Evolutionary conservation across 768 basidiomycete genomes (phyloP).

Genomic region (Termitomyces sp.): DNA sequence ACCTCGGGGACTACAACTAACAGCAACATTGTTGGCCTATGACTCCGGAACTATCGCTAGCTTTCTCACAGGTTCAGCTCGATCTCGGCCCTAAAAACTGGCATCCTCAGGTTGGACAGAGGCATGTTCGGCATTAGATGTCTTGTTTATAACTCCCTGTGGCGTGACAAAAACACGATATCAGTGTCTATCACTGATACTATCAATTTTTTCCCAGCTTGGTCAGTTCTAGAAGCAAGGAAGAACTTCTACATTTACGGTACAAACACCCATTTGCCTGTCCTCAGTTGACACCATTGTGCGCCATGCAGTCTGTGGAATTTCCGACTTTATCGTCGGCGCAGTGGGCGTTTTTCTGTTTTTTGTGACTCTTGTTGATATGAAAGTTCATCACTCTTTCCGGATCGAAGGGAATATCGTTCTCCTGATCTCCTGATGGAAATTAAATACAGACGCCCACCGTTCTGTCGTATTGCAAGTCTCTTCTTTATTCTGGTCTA

Average conservation of each 20-base stretch:
- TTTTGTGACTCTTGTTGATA: background rate
- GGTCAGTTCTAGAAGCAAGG: background rate
- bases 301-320: background rate
- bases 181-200: slow-evolving; percentile 10
- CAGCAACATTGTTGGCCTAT: background rate
- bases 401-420: slow-evolving; percentile 1
- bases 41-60: slow-evolving; percentile 1
- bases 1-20: background rate
- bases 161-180: background rate
- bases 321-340: background rate
- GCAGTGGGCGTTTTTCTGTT: background rate
- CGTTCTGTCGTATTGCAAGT: background rate
- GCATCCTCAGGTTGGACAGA: background rate
- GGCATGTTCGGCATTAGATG: background rate
- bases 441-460: background rate
- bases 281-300: background rate
- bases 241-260: background rate
- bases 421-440: background rate
- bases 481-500: background rate
- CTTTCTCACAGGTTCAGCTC: background rate
- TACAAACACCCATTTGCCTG: background rate
- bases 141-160: background rate
- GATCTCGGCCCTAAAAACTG: background rate
- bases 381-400: background rate
- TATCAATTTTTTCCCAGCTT: slow-evolving; percentile 2